These are phyloP conservation scores for Globisporangium iwayamae DNA, from an alignment of 352 stramenopile genomes.

Conservation along the genomic window DNA sequence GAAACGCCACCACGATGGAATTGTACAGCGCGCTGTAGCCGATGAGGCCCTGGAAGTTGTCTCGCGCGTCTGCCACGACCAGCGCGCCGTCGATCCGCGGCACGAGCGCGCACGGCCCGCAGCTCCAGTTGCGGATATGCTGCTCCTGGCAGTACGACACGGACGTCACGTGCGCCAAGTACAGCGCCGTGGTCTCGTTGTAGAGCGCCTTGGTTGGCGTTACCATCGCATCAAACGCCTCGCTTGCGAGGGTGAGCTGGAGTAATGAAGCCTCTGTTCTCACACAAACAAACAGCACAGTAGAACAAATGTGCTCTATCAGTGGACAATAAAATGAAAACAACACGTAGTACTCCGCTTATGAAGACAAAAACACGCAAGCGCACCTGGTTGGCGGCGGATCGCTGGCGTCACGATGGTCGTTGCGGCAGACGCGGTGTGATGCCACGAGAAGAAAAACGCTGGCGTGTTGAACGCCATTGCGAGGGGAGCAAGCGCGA, in stretches of 20 bases:
- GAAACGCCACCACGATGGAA: slow-evolving; percentile 69
- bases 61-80: slow-evolving; percentile 63
- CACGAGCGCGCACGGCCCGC: slow-evolving; percentile 62
- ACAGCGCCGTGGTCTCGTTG: slow-evolving; percentile 64
- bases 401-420: neutral
- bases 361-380: too few species aligned
- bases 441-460: neutral
- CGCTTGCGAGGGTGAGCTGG: neutral
- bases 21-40: slow-evolving; percentile 57
- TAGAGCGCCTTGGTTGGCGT: slow-evolving; percentile 20
- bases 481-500: neutral
- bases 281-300: neutral
- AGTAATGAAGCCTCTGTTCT: neutral
- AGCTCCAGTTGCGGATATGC: slow-evolving; percentile 75
- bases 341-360: too few species aligned
- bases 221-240: neutral
- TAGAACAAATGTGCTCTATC: neutral
- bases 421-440: neutral
- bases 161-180: slow-evolving; percentile 73
- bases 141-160: slow-evolving; percentile 68
- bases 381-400: neutral
- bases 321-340: too few species aligned
- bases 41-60: slow-evolving; percentile 79
- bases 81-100: slow-evolving; percentile 38
- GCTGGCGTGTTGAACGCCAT: slow-evolving; percentile 4